Base-by-base conservation (phyloP, 169 alveolate genomes). In the Eimeria brunetti region DNA sequence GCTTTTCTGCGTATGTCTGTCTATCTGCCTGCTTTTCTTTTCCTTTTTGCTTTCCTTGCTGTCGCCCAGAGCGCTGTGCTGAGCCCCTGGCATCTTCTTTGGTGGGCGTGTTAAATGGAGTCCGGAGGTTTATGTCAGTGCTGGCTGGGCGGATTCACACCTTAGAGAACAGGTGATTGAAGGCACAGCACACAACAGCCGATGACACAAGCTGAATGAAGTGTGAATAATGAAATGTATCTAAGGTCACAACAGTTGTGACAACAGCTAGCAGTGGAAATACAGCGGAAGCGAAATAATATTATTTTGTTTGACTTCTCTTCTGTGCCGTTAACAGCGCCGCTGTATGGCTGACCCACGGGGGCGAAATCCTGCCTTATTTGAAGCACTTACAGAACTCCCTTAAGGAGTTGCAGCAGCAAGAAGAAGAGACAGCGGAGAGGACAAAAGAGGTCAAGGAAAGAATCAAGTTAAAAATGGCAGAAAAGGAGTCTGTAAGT, bases 261-360 rank as follows among this genome's bases (percentile, higher is more conserved):
- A 64, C 9, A n/a, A 7, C 76, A 67, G 46, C n/a, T 27, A 64
- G 36, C 11, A 64, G 44, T 36, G 16, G 69, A 27, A 6, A 30
- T 69, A 14, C 3, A 69, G n/a, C n/a, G 51, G 51, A n/a, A 73
- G 56, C 6, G 18, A 16, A 22, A 58, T 27, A 1, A 24, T 22
- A 0, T 44, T 27, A 2, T 76, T 41, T 76, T 24, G 22, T 8
- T 46, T 7, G 3, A 44, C 44, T 76, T 76, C 41, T 24, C 6
- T 44, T 46, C 33, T 8, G 22, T 41, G 86, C 33, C 24, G 56
- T 44, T n/a, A 41, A 76, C 80, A 84, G 91, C 60, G 78, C 91
- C 22, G 60, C 91, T 18, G 91, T 84, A 0, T 84, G 91, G 91
- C 67, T 84, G 62, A 84, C 91, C 36, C 91, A 84, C 91, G 91